Evolutionary conservation across 306 rosid species (phyloP), one percentile per base, ranked within the genome.

Genomic region (Neltuma alba): DNA sequence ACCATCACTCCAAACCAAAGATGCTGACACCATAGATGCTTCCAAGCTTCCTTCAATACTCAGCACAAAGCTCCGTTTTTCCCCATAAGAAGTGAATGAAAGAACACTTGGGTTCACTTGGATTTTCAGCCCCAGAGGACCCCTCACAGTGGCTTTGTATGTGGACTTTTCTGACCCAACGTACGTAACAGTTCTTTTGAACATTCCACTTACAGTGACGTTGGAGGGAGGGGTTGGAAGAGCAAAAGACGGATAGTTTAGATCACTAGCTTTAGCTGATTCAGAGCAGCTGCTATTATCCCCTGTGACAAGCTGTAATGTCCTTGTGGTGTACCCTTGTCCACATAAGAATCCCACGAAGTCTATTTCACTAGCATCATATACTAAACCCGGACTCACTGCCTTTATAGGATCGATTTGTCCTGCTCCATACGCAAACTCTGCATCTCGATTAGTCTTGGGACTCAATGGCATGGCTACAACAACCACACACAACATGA

Each of bases 181-280:
- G 70, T 87, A 84, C 11, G 91, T 89, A 31, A 81, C 86, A 0
- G 71, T 81, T 72, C 91, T 73, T 3, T 8, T 23, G 27, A 84
- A 89, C 31, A 60, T 63, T 0, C 80, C 82, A 38, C 42, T 77
- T 4, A 89, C 74, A 0, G 50, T 18, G 36, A 33, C 11, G 15
- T 72, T 45, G 3, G 80, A 54, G 42, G 41, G 36, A 3, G 48
- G 2, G 3, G 23, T 52, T 13, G 82, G 34, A 27, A 86, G 82
- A 58, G 86, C 71, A 25, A 89, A 83, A 0, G 91, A 87, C 5
- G 93, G 89, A 38, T 89, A 91, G 61, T 91, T 91, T 1, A 91
- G 62, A 25, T 87, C 88, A 15, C 65, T 78, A 20, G 47, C 75
- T 5, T 79, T 47, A 21, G 7, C 12, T 25, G 55, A 12, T 12